These are phyloP conservation scores for Vanrija humicola DNA, from an alignment of 1,284 basidiomycete genomes.

Conservation along the genomic window DNA sequence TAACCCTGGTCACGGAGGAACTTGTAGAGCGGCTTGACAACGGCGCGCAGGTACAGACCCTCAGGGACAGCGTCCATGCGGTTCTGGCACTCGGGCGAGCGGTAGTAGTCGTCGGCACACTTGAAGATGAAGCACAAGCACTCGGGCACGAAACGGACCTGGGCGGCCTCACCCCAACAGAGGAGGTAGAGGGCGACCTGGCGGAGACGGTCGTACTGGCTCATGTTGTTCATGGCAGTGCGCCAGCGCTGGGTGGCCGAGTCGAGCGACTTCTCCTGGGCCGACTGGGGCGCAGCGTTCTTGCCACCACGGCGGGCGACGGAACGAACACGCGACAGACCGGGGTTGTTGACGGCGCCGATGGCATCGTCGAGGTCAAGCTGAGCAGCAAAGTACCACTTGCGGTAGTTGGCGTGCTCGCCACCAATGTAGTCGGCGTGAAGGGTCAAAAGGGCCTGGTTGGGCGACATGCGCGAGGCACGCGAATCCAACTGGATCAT, in stretches of 20 bases:
- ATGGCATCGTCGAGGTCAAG: constrained; percentile 98
- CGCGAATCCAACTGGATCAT: constrained; percentile 98
- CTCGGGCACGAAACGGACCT: constrained; percentile 97
- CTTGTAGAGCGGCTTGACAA: constrained; percentile 93
- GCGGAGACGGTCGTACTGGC: constrained; percentile 92
- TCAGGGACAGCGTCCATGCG: constrained; percentile 90
- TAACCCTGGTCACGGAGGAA: constrained; percentile 98
- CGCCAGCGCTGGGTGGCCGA: constrained; percentile 90
- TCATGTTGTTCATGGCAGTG: constrained; percentile 98
- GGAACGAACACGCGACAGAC: constrained; percentile 75
- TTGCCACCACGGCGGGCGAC: constrained; percentile 59
- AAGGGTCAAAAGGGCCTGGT: constrained; percentile 88
- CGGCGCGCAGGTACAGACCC: constrained; percentile 84
- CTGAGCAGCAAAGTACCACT: constrained; percentile 99
- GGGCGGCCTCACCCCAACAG: constrained; percentile 97
- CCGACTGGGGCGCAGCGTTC: constrained; percentile 47
- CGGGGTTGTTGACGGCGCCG: constrained; percentile 86
- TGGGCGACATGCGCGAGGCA: constrained; percentile 95
- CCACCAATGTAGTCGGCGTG: constrained; percentile 99
- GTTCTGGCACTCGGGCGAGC: constrained; percentile 96
- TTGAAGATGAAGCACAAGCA: constrained; percentile 99
- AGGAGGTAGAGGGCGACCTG: constrained; percentile 95
- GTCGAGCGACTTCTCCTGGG: constrained; percentile 77
- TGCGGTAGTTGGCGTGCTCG: constrained; percentile 92
- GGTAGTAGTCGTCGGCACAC: constrained; percentile 99